Evolutionary conservation across 805 yeast species (phyloP).

Genomic region (Suhomyces prunicola): DNA sequence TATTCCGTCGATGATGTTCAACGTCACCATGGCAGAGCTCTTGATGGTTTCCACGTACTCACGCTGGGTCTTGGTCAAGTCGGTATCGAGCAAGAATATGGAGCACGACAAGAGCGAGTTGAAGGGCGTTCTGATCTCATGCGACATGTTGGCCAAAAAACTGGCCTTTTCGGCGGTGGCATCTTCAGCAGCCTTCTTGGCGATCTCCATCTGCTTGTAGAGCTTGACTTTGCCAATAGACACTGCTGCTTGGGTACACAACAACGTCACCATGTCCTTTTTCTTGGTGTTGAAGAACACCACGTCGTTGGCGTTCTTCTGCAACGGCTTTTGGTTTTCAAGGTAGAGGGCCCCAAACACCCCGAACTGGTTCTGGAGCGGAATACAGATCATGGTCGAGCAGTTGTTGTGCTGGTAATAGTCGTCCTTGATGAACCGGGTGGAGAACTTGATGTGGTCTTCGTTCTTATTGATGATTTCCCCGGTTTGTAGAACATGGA

Average conservation of each 20-base stretch:
- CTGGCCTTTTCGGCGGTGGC: conserved; percentile 55
- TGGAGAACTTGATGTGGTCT: conserved; percentile 31
- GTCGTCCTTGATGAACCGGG: conserved; percentile 34
- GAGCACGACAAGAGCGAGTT: conserved; percentile 50
- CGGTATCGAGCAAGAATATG: conserved; percentile 48
- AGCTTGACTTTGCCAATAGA: conserved; percentile 47
- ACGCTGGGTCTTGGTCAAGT: conserved; percentile 39
- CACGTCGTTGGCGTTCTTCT: conserved; percentile 3
- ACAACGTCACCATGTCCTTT: conserved; percentile 38
- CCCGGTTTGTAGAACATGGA: conserved; percentile 38
- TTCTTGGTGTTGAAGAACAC: conserved; percentile 30
- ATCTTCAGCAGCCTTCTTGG: conserved; percentile 44
- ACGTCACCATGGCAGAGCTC: conserved; percentile 48
- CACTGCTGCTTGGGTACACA: conserved; percentile 53
- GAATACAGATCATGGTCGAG: conserved; percentile 41
- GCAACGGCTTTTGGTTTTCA: conserved; percentile 21
- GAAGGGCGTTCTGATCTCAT: conserved; percentile 56
- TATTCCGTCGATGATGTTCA: conserved; percentile 53
- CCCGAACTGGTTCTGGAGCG: conserved; percentile 40
- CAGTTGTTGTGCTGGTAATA: conserved; percentile 36
- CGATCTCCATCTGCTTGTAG: conserved; percentile 46
- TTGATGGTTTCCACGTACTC: conserved; percentile 53
- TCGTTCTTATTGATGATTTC: conserved; percentile 33
- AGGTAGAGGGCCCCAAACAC: conserved; percentile 46
- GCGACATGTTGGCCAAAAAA: conserved; percentile 54